Conservation (phyloP, 495 filamentous ascomycete genomes). For the Elaphomyces granulatus region DNA sequence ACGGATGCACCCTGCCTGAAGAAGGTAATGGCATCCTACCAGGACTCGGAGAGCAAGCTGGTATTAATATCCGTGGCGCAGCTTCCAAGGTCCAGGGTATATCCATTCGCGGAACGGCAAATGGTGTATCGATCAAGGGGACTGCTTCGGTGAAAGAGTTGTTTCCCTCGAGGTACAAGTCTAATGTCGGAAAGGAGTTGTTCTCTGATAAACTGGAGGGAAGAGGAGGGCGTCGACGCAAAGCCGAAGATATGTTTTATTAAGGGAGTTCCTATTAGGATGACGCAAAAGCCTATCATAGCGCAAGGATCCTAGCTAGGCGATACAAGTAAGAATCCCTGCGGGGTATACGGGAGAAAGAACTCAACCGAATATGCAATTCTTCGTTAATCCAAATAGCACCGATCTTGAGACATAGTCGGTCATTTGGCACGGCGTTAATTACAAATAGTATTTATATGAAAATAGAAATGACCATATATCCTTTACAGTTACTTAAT, state of each 20-base stretch:
- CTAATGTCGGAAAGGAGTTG: conserved; percentile 57
- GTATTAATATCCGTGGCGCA: conserved; percentile 52
- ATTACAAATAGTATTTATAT: too few relatives aligned
- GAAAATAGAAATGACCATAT: too few relatives aligned
- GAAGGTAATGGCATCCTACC: conserved; percentile 32
- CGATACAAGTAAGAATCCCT: too few relatives aligned
- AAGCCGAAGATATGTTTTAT: conserved; percentile 38
- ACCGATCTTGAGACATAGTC: too few relatives aligned
- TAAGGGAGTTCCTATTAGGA: conserved; percentile 13
- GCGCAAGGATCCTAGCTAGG: too few relatives aligned
- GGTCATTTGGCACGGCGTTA: too few relatives aligned
- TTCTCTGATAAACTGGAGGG: conserved; percentile 43
- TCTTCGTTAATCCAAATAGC: too few relatives aligned
- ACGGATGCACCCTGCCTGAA: conserved; percentile 19
- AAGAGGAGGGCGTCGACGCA: conserved; percentile 32
- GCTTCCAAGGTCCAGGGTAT: conserved; percentile 42
- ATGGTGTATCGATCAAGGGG: conserved; percentile 34
- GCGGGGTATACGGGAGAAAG: too few relatives aligned
- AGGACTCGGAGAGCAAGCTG: conserved; percentile 12
- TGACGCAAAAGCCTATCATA: too few relatives aligned
- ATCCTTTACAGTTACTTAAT: too few relatives aligned
- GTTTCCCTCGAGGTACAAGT: conserved; percentile 50
- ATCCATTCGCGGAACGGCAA: conserved; percentile 47
- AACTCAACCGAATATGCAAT: too few relatives aligned
- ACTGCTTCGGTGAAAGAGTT: conserved; percentile 47